Base-by-base conservation (phyloP, 169 alveolate species). In the Plasmodium cynomolgi region DNA sequence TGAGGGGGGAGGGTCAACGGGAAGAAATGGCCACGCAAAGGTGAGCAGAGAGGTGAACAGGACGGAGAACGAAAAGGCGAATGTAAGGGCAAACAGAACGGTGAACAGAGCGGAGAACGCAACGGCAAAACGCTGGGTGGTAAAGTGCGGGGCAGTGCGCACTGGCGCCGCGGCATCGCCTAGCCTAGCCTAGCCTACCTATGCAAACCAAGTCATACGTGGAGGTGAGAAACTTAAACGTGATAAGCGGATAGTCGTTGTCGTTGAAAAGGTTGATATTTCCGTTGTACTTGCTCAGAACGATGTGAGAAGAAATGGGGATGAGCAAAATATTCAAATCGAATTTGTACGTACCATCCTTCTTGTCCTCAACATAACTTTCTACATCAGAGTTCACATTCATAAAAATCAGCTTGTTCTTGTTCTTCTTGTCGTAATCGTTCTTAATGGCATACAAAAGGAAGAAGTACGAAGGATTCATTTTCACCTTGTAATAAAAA, bases 361-460 rank as follows among this genome's bases (percentile, higher is more conserved):
- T 88, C 73, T 88, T 88, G 82, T 88, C 94, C 73, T 88, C 94
- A 20, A 88, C 54, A 80, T 88, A 88, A 1, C 75, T n/a, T 41
- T 88, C 94, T 20, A 88, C 41, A 20, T 88, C 94, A 0, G 94
- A 88, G 31, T 88, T 80, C 13, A 88, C 73, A 29, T 88, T 88
- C 94, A 88, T 88, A 79, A 88, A 88, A 62, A 88, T 41, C 15
- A 88, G 33, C 71, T 88, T 88, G 83, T 88, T 88, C 44, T 88
- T 88, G 72, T 41, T 88, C 50, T 81, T 79, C 50, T 88, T 88
- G 54, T 88, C 94, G 82, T 88, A 88, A 50, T 88, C 94, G 29
- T 80, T 88, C n/a, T 88, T 88, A 62, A 88, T 80, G 9, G 94
- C 83, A 88, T 88, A 88, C 33, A 88, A 34, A 33, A 88, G 73